Evolutionary conservation across 1,284 basidiomycete species (phyloP), one percentile per base, ranked within the genome.

Genomic region (Cutaneotrichosporon sp.): DNA sequence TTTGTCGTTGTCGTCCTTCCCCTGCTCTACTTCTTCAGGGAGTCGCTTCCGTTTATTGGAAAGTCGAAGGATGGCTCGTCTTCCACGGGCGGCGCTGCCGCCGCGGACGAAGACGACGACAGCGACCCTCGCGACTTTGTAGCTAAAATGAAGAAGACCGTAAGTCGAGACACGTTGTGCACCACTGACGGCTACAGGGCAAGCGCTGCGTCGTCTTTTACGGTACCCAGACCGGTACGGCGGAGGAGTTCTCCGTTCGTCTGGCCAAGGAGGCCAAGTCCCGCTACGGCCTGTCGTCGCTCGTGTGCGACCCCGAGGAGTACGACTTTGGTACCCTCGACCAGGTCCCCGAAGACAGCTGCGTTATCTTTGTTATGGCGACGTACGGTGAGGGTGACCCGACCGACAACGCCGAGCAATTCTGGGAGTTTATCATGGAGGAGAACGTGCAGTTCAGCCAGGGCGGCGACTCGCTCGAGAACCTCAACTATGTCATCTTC

Each of bases 341-440:
- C 75, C 81, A 87, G 71, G 72, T 97, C 34, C 90, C 94, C 3
- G 84, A 87, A 56, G 86, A 93, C 72, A 86, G 82, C 62, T 86
- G 85, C 38, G 89, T 85, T 55, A 65, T 75, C 42, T 97, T 98
- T 70, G 90, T 96, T 66, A 83, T 98, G 83, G 94, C 94, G 21
- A 97, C 94, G 13, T 98, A 98, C 69, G 94, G 94, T 59, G 94
- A 98, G 78, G 94, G 93, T 55, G 94, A 98, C 74, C 96, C 94
- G 20, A 98, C 94, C 17, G 94, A 98, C 76, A 98, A 98, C 70
- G 90, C 93, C n/a, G 90, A 96, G 34, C 83, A 85, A 58, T 83
- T 98, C 64, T 87, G 92, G 84, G 90, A 96, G 72, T 92, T 91
- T 76, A 71, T 98, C 57, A 81, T 85, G 61, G 91, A 94, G 66